A percentile compares a stretch with the other conserved stretches of the same genome.
Conservation (phyloP, 2,329 filamentous ascomycete genomes). For the Boeremia lycopersici region DNA sequence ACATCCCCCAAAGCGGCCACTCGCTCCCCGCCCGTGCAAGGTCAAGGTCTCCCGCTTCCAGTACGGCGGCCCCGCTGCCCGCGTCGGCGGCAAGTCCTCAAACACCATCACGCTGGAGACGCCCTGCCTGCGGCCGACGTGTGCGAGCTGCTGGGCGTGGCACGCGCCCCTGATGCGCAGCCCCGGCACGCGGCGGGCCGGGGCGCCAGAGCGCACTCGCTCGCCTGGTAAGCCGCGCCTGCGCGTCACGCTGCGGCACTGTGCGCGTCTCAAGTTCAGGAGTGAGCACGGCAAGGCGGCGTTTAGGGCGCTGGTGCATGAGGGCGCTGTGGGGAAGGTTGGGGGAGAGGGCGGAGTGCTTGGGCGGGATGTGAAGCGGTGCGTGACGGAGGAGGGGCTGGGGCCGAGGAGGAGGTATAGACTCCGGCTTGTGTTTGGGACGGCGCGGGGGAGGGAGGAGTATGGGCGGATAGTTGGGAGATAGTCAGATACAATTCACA, state of each 20-base stretch:
- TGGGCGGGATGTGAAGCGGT: background rate
- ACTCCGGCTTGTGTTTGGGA: background rate
- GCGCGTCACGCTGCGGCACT: background rate
- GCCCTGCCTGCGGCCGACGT: constrained; percentile 24
- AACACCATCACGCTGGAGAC: constrained; percentile 15
- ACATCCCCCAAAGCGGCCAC: background rate
- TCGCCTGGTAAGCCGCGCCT: too few species aligned
- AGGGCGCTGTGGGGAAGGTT: background rate
- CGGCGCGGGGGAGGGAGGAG: background rate
- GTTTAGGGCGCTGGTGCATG: constrained; percentile 3
- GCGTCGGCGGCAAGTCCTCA: constrained; percentile 2
- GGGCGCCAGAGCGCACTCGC: too few species aligned
- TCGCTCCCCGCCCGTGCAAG: constrained; percentile 18
- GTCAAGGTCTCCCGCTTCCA: constrained; percentile 22
- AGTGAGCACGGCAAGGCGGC: constrained; percentile 4
- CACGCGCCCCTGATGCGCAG: constrained; percentile 13
- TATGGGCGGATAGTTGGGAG: background rate
- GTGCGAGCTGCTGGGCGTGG: constrained; percentile 22
- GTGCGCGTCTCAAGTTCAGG: background rate
- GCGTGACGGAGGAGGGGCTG: background rate
- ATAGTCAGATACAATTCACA: too few species aligned
- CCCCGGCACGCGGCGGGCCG: too few species aligned
- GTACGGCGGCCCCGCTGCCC: constrained; percentile 20
- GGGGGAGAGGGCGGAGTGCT: background rate
- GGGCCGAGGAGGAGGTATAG: background rate